Evolutionary conservation across 2,329 filamentous ascomycete genomes (phyloP).

Genomic region (Aspergillus tubingensis): DNA sequence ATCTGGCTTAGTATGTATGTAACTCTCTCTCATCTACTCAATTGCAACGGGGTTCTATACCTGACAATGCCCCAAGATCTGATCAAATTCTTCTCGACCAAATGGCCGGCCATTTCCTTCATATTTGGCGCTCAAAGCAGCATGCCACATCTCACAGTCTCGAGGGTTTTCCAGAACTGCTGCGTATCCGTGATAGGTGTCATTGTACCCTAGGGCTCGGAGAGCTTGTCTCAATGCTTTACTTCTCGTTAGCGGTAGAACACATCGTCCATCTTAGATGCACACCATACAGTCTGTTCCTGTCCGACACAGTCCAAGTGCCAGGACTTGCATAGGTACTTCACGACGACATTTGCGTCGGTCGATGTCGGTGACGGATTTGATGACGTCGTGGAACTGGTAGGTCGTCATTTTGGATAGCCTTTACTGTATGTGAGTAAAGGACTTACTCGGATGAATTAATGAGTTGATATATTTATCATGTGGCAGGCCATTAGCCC

Average conservation of each 20-base stretch:
- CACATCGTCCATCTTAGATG: too few species aligned
- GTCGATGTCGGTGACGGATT: neutral
- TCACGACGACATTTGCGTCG: neutral
- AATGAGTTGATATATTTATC: too few species aligned
- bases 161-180: constrained; percentile 5
- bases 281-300: constrained; percentile 15
- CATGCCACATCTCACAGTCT: constrained; percentile 10
- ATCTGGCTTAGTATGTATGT: too few species aligned
- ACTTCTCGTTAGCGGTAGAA: too few species aligned
- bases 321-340: constrained; percentile 25
- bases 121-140: constrained; percentile 10
- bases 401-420: too few species aligned
- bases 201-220: constrained; percentile 27
- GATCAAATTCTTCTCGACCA: constrained; percentile 13
- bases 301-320: constrained; percentile 28
- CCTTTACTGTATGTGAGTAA: too few species aligned
- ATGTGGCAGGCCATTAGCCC: too few species aligned
- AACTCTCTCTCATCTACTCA: too few species aligned
- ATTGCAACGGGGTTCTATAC: too few species aligned
- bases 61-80: constrained; percentile 11
- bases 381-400: too few species aligned
- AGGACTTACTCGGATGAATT: too few species aligned
- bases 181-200: constrained; percentile 28
- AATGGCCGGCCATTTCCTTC: neutral
- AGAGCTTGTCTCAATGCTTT: constrained; percentile 29